Conservation (phyloP, 1,284 basidiomycete genomes). For the Sporisorium reilianum region DNA sequence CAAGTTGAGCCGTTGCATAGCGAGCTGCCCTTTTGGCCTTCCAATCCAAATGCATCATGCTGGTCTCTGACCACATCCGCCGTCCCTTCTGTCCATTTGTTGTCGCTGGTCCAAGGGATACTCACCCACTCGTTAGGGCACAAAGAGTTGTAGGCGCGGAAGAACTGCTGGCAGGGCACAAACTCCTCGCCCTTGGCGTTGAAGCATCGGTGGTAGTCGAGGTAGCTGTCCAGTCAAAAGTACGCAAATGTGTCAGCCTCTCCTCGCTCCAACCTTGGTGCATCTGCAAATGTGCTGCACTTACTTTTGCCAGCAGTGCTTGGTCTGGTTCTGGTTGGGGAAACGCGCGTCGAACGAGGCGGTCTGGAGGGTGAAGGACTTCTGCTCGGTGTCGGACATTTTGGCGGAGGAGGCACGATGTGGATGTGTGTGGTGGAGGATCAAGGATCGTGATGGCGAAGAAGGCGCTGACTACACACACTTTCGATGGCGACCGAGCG, state of each 20-base stretch:
- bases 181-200: constrained; percentile 97
- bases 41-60: no score
- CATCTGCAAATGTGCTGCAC: no score
- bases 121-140: constrained; percentile 79
- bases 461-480: not conserved
- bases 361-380: constrained; percentile 66
- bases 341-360: constrained; percentile 68
- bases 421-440: not conserved
- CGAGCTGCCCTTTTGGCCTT: not conserved
- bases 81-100: not conserved
- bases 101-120: no score
- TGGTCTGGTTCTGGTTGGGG: constrained; percentile 70
- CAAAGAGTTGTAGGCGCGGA: constrained; percentile 92
- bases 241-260: constrained; percentile 1
- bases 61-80: not conserved
- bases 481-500: constrained; percentile 20
- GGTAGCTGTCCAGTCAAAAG: constrained; percentile 51
- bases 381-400: constrained; percentile 51
- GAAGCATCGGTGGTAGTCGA: constrained; percentile 94
- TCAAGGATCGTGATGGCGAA: constrained; percentile 6
- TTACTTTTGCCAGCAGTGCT: constrained; percentile 69
- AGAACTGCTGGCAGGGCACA: constrained; percentile 98
- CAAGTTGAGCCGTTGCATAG: not conserved
- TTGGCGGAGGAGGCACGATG: constrained; percentile 15
- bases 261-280: no score